Conservation (phyloP, 176 grass and related monocot genomes). For the Themeda triandra region DNA sequence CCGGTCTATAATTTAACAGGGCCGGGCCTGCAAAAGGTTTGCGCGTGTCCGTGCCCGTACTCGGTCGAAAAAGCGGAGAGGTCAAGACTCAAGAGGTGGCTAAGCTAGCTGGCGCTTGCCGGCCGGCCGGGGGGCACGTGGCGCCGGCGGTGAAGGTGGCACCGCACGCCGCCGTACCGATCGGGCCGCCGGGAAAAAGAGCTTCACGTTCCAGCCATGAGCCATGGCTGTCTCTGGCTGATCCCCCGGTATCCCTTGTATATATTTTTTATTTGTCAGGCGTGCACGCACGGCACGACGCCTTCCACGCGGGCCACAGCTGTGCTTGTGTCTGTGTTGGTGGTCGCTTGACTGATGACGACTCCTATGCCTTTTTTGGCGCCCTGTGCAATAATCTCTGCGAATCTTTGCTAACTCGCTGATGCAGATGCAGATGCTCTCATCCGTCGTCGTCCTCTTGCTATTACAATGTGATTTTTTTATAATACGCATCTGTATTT, state of each 20-base stretch:
- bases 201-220: slow-evolving; percentile 23
- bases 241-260: background rate
- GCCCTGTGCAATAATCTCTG: background rate
- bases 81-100: background rate
- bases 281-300: background rate
- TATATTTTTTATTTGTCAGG: background rate
- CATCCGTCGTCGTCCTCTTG: background rate
- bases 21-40: too few species aligned
- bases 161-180: slow-evolving; percentile 36
- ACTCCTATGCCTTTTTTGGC: too few species aligned
- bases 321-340: too few species aligned
- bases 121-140: slow-evolving; percentile 19
- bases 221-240: background rate
- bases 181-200: background rate
- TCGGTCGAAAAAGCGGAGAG: background rate
- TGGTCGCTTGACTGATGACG: too few species aligned
- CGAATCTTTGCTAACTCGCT: background rate
- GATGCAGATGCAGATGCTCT: slow-evolving; percentile 5
- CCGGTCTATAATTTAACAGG: too few species aligned
- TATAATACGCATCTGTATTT: too few species aligned
- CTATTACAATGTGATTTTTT: too few species aligned
- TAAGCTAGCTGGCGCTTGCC: background rate
- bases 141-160: background rate
- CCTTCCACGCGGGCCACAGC: background rate
- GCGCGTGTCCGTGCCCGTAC: background rate